Evolutionary conservation across 2,329 filamentous ascomycete genomes (phyloP), one percentile per base, ranked within the genome.

Genomic region (Didymellaceae sp.): DNA sequence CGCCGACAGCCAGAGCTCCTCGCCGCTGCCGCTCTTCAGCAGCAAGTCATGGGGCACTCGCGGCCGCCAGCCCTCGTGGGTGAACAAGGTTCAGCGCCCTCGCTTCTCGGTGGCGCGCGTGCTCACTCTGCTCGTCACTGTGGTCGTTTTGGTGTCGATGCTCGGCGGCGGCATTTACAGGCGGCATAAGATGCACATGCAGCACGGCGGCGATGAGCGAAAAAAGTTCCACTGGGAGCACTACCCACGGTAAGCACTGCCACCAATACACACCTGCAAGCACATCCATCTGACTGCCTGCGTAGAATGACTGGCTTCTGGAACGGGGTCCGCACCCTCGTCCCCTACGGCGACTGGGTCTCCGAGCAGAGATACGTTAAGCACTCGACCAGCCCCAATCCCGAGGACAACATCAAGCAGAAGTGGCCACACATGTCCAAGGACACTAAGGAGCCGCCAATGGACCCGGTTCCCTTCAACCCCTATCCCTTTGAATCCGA

Each of bases 251-350:
- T 76, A 67, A 66, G 70, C 59, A 54, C 13, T 6, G 41, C n/a
- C n/a, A n/a, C n/a, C 52, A 26, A 17, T 30, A 18, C 25, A 9
- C 6, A 8, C 3, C 14, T 6, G 1, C 16, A 3, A 24, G 21
- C 7, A 17, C 9, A 7, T 13, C 24, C 11, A 10, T 7, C 28
- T 39, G 25, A 35, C 42, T 46, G 32, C 41, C 10, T 40, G 7
- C 18, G n/a, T 56, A 77, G 75, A 35, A 56, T 80, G 39, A 73
- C 74, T 52, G 77, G 75, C 32, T 79, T 75, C 61, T 80, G 77
- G 66, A 79, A 78, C 42, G 78, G 78, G 43, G 68, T 80, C 28
- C 70, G 75, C 42, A 78, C 73, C 17, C 65, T 80, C 11, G 77
- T 80, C 17, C 70, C 75, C 2, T 68, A 63, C 39, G 62, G 63